These are phyloP conservation scores for Lentinula sp. DNA, from an alignment of 768 basidiomycete species.

Conservation along the genomic window DNA sequence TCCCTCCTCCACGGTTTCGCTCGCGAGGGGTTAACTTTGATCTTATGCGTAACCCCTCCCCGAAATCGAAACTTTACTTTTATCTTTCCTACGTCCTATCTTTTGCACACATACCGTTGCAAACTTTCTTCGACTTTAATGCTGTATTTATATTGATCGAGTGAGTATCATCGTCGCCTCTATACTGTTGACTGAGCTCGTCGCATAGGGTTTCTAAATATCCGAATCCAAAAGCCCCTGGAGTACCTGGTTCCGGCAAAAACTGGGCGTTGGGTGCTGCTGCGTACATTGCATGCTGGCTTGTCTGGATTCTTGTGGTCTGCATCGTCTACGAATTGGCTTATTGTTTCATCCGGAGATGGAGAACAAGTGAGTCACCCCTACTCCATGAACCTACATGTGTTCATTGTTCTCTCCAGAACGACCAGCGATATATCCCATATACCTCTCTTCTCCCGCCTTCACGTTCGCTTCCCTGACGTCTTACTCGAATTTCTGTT, in stretches of 20 bases:
- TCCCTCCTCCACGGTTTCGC: slow-evolving; percentile 61
- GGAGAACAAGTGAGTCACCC: slow-evolving; percentile 68
- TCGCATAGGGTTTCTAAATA: slow-evolving; percentile 60
- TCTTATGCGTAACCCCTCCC: slow-evolving; percentile 56
- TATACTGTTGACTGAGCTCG: slow-evolving; percentile 1
- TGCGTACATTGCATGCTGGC: slow-evolving; percentile 81
- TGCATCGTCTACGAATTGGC: slow-evolving; percentile 73
- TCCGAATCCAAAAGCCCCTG: slow-evolving; percentile 64
- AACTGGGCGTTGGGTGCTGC: slow-evolving; percentile 81
- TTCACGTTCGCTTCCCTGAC: slow-evolving; percentile 71
- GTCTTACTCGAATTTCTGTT: slow-evolving; percentile 80
- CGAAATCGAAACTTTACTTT: slow-evolving; percentile 53
- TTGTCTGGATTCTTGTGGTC: slow-evolving; percentile 65
- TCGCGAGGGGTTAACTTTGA: slow-evolving; percentile 63
- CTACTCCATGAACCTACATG: slow-evolving; percentile 16
- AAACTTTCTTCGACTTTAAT: slow-evolving; percentile 88
- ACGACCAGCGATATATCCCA: slow-evolving; percentile 76
- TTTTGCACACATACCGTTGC: slow-evolving; percentile 67
- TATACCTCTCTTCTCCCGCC: slow-evolving; percentile 78
- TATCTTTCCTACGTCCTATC: slow-evolving; percentile 65
- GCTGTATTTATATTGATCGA: slow-evolving; percentile 77
- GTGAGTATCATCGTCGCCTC: slow-evolving; percentile 41
- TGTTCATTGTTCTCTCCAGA: slow-evolving; percentile 36
- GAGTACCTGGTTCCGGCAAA: slow-evolving; percentile 64
- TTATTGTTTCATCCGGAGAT: slow-evolving; percentile 68